Evolutionary conservation across 2,329 filamentous ascomycete species (phyloP), one percentile per base, ranked within the genome.

Genomic region (Achaetomium macrosporum): DNA sequence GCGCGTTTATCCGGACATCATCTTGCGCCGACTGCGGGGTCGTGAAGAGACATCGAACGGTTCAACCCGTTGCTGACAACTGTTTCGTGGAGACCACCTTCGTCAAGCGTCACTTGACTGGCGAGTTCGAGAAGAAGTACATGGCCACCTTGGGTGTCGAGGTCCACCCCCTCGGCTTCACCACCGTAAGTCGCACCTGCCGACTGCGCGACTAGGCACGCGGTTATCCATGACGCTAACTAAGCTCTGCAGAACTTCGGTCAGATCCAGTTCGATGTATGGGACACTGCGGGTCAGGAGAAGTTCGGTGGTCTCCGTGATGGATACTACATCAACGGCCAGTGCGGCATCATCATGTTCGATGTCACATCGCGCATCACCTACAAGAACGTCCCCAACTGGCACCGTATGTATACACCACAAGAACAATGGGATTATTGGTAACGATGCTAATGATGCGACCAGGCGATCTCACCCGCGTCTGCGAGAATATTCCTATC

Each of bases 321-420:
- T 76, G 92, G 92, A 66, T 99, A 99, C 85, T 99, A 99, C 82
- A 99, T 99, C 83, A 96, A 96, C 80, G 92, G 92, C 69, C 92
- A 97, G 79, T 97, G 92, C 76, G 92, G 93, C 79, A 96, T 99
- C 81, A 97, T 99, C 85, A 99, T 99, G 92, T 99, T 99, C 76
- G 92, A 99, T 76, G 92, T 99, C 64, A 97, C 93, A 61, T 96
- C 92, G 65, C 89, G 93, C 71, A 97, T 99, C 74, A 99, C 93
- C 74, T 99, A 99, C 87, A 99, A 99, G 88, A 99, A 99, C 81
- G 93, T 99, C 61, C 93, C 93, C 78, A 97, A 97, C 88, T 99
- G 93, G 93, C 93, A 99, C 78, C 93, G 93, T 96, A 85, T 73
- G 90, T 84, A 45, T 35, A 10, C 54, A 47, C 37, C 33, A 25